Base-by-base conservation (phyloP, 345 rosid genomes). In the Arabidopsis arenosa region DNA sequence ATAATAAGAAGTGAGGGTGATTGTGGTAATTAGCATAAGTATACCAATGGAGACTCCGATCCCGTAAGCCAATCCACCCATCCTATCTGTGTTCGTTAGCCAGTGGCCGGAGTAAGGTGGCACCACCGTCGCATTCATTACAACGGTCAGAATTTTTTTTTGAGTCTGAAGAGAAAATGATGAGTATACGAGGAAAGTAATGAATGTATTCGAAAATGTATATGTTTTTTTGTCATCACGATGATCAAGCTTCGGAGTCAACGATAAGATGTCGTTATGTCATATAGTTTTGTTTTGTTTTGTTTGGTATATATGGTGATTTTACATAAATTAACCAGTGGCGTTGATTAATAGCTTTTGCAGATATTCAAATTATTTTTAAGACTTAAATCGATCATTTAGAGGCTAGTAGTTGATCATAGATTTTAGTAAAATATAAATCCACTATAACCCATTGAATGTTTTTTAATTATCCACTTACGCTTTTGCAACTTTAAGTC, bases 31-130 rank as follows among this genome's bases (percentile, higher is more conserved):
- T 9, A 84, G 74, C 21, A 86, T 58, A 54, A 86, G 83, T 75
- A 86, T 72, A 21, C 84, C 86, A 2, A 82, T 17, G 4, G 87
- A 82, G 44, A 86, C 81, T 15, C 89, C 87, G 21, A 86, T 63
- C 15, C 86, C 89, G 30, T 86, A 86, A 26, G 82, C 84, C 13
- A 86, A 82, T 4, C 87, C 84, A 4, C 82, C 75, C 44, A 84
- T 79, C 59, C 68, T 65, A 5, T 70, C 80, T 2, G 43, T 35
- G 18, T 73, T 58, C 4, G 73, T 68, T 5, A 75, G 30, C 17
- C 59, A 68, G 0, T 62, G 81, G 5, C 45, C 44, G 11, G 77
- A 57, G 11, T 61, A 63, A 26, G 44, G 66, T 49, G 80, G 60
- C 58, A 62, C 66, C 5, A 23, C 45, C 35, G 75, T 63, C 37